Evolutionary conservation across 2,329 filamentous ascomycete species (phyloP).

Genomic region (Stemphylium beticola): DNA sequence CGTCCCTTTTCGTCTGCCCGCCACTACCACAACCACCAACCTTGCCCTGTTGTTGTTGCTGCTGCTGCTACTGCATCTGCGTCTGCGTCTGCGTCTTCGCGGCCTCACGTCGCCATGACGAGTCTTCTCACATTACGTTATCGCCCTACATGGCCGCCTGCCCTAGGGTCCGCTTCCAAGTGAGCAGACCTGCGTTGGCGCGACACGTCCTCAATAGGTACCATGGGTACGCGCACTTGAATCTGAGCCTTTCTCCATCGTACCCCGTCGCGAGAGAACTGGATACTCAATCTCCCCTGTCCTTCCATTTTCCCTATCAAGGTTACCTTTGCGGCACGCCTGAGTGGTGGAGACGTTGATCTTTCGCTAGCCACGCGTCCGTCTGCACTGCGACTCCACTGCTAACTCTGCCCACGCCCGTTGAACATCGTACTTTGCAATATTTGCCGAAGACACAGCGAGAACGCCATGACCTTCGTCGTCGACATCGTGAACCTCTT

Average conservation of each 20-base stretch:
- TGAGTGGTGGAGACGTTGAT: conserved; percentile 14
- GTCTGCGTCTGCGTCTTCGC: not conserved
- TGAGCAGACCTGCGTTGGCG: not conserved
- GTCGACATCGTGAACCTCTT: not conserved
- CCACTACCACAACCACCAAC: not conserved
- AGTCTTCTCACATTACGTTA: conserved; percentile 9
- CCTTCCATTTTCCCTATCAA: conserved; percentile 5
- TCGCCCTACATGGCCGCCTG: not conserved
- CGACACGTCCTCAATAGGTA: not conserved
- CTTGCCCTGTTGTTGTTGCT: not conserved
- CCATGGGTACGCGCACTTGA: not conserved
- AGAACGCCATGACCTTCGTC: not conserved
- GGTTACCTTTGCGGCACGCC: conserved; percentile 11
- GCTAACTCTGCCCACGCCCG: conserved; percentile 5
- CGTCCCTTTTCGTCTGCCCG: not conserved
- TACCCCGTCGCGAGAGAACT: not conserved
- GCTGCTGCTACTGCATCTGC: too few relatives aligned
- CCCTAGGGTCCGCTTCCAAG: not conserved
- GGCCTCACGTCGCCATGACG: conserved; percentile 7
- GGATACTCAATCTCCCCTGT: conserved; percentile 12
- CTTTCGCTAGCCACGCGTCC: conserved; percentile 20
- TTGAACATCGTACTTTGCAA: conserved; percentile 7
- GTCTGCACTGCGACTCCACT: conserved; percentile 11
- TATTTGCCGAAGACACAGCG: not conserved
- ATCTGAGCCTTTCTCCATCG: not conserved